Base-by-base conservation (phyloP, 768 basidiomycete genomes). In the Lenzites betulinus region DNA sequence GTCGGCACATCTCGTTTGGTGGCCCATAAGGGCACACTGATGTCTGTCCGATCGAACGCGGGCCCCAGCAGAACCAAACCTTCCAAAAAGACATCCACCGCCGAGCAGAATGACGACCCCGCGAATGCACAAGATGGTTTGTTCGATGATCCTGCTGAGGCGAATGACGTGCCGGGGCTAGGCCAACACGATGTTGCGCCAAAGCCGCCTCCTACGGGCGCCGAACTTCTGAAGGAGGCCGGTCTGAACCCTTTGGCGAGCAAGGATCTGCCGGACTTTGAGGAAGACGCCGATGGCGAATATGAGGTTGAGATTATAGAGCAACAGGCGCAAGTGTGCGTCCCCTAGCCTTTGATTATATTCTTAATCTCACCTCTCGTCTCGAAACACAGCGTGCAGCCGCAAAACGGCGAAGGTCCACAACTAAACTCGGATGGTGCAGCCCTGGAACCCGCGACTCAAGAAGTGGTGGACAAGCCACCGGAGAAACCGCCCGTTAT, bases 221-320 rank as follows among this genome's bases (percentile, higher is more conserved):
- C 62, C 25, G 67, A 59, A 26, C 33, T 88, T 28, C 72, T 87
- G 42, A 66, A 77, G 55, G 62, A 83, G 46, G 85, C 83, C 16
- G 86, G 85, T 16, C 66, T 81, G 20, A 70, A 79, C 51, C 22
- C 62, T 11, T 61, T 70, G 30, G 76, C 70, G 30, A 77, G 70
- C 1, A 76, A 79, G 25, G 69, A 62, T 0, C 78, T 89, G 25
- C 75, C 82, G 8, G 86, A 87, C 63, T 89, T 83, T 63, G 84
- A 87, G 48, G 85, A 84, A n/a, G 78, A 64, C 50, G 54, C 65
- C 15, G 68, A 70, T 12, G 62, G 62, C 8, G 64, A 58, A 25
- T 53, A 58, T 2, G 66, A 61, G 51, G 49, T 59, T 20, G 66
- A 63, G 23, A 25, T 25, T 15, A 42, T 55, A 23, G 44, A 30